Evolutionary conservation across 495 filamentous ascomycete genomes (phyloP).

Genomic region (Tuber brumale): DNA sequence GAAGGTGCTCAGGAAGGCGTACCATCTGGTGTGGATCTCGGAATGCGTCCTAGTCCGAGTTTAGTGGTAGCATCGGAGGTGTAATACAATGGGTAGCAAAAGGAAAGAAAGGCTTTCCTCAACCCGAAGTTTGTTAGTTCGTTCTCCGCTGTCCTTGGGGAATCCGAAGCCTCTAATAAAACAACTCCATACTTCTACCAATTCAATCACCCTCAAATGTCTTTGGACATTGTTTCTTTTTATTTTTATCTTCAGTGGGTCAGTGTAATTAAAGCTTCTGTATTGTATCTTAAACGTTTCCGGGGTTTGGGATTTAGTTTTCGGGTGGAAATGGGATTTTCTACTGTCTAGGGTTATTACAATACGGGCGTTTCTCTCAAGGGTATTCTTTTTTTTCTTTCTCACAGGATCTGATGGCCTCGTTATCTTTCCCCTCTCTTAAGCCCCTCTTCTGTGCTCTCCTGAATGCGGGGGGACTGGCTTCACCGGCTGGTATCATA

Average conservation of each 20-base stretch:
- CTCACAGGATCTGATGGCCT: background rate
- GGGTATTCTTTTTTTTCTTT: background rate
- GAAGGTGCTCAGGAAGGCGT: constrained; percentile 21
- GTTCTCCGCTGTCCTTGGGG: background rate
- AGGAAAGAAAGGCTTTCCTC: background rate
- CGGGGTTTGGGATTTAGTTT: background rate
- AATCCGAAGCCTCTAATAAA: background rate
- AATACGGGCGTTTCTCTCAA: background rate
- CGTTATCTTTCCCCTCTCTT: background rate
- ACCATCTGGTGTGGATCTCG: constrained; percentile 19
- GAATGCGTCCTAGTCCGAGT: constrained; percentile 21
- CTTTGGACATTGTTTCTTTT: constrained; percentile 22
- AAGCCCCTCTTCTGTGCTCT: background rate
- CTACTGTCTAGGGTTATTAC: background rate
- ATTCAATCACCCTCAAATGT: constrained; percentile 9
- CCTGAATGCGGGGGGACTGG: background rate
- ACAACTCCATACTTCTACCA: background rate
- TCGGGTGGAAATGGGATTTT: background rate
- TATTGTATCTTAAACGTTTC: constrained; percentile 4
- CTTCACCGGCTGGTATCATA: background rate
- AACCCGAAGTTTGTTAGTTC: background rate
- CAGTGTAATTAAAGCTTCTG: constrained; percentile 1
- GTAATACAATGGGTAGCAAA: constrained; percentile 17
- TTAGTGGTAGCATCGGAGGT: constrained; percentile 28
- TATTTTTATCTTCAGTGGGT: constrained; percentile 9